Percentiles rank a stretch among this genome's conserved stretches.
phyloP scores from a whole-genome alignment of 805 yeast species.

The Candida coquimbonensis region DNA sequence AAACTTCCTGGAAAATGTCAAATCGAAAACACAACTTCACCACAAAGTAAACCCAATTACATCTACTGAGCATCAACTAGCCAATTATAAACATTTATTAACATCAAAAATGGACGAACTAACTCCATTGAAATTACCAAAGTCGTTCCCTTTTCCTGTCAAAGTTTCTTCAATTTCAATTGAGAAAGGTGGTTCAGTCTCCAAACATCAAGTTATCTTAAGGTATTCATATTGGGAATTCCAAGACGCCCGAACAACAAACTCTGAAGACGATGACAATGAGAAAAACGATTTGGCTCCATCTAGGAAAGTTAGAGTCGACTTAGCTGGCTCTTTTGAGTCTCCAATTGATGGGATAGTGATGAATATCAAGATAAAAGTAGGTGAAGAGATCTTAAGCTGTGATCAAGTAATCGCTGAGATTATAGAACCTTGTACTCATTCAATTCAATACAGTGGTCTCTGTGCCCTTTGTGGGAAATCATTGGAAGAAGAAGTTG shows the following conservation, averaged over 20 bases:
- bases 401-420: slow-evolving; percentile 43
- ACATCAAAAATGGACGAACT: slow-evolving; percentile 11
- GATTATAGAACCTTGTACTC: slow-evolving; percentile 80
- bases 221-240: slow-evolving; percentile 41
- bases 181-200: slow-evolving; percentile 25
- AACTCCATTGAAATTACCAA: slow-evolving; percentile 20
- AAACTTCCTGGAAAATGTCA: no score
- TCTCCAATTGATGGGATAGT: slow-evolving; percentile 75
- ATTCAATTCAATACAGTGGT: slow-evolving; percentile 69
- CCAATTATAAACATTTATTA: no score
- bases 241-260: slow-evolving; percentile 28
- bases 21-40: no score
- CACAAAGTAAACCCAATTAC: no score
- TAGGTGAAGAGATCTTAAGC: slow-evolving; percentile 51
- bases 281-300: slow-evolving; percentile 10
- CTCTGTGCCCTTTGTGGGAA: slow-evolving; percentile 9
- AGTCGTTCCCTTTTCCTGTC: slow-evolving; percentile 31
- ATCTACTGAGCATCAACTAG: no score
- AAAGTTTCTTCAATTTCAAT: slow-evolving; percentile 29
- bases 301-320: slow-evolving; percentile 41
- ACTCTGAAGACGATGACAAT: slow-evolving; percentile 17
- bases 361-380: slow-evolving; percentile 38
- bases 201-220: slow-evolving; percentile 30
- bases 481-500: slow-evolving; percentile 62
- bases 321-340: slow-evolving; percentile 71